These are phyloP conservation scores for Pseudozyma tsukubaensis DNA, from an alignment of 1,284 basidiomycete species.

Conservation along the genomic window DNA sequence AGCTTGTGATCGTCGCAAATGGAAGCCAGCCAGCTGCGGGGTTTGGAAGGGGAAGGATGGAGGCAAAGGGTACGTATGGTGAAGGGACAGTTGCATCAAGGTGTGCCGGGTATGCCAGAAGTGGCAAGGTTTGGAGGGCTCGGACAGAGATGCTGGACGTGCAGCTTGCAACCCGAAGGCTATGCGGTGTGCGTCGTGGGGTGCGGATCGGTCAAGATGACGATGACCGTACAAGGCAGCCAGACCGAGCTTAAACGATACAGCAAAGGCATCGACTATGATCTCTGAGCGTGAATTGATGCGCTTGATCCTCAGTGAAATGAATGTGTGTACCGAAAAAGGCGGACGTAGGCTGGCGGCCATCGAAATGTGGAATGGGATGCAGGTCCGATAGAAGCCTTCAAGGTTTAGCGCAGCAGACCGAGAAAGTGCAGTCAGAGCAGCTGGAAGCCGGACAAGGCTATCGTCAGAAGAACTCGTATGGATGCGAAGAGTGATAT, in stretches of 20 bases:
- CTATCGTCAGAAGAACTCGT: background rate
- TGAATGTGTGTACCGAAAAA: constrained; percentile 14
- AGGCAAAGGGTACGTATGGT: background rate
- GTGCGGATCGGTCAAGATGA: constrained; percentile 13
- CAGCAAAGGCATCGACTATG: background rate
- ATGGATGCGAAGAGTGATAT: background rate
- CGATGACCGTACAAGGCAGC: constrained; percentile 1
- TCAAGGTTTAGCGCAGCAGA: background rate
- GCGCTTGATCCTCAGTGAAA: background rate
- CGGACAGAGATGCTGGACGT: constrained; percentile 29
- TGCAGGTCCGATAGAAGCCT: constrained; percentile 25
- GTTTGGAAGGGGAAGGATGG: constrained; percentile 3
- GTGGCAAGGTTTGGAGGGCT: constrained; percentile 12
- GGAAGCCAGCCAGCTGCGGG: constrained; percentile 14
- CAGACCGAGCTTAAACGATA: constrained; percentile 1
- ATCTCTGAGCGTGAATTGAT: background rate
- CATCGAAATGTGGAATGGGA: constrained; percentile 4
- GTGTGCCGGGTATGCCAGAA: background rate
- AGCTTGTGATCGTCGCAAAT: constrained; percentile 12
- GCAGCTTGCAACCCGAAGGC: constrained; percentile 29
- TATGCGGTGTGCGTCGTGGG: constrained; percentile 16
- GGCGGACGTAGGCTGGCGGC: constrained; percentile 6
- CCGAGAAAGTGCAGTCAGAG: background rate
- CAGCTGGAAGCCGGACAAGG: background rate
- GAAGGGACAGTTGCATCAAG: background rate